These are phyloP conservation scores for Fusarium oxysporum DNA, from an alignment of 2,329 filamentous ascomycete genomes.

Conservation along the genomic window DNA sequence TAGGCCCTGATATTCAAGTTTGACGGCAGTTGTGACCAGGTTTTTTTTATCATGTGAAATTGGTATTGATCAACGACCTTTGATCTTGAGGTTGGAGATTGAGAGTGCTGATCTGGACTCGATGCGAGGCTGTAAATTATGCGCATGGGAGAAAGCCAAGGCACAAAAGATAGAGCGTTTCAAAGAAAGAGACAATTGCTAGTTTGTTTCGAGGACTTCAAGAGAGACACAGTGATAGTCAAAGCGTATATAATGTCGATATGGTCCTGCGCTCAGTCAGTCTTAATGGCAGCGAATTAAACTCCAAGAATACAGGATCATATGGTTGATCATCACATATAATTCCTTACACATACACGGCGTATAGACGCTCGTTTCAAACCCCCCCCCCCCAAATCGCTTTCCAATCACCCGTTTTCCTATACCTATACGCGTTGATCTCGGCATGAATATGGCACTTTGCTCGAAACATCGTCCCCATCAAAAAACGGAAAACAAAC, in stretches of 20 bases:
- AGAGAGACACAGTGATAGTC: neutral
- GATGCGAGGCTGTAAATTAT: constrained; percentile 8
- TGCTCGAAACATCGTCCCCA: constrained; percentile 19
- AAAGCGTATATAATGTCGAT: neutral
- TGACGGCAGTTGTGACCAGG: neutral
- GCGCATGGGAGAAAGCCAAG: neutral
- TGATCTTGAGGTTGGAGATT: neutral
- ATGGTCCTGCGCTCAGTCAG: neutral
- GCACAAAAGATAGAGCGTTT: constrained; percentile 11
- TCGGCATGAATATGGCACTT: constrained; percentile 25
- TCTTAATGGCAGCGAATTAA: neutral
- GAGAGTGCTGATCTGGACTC: constrained; percentile 11
- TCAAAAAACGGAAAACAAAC: constrained; percentile 23
- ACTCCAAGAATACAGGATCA: neutral
- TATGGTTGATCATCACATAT: neutral
- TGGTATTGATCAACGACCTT: neutral
- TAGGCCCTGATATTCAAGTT: neutral
- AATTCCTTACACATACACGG: neutral
- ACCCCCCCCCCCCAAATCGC: neutral
- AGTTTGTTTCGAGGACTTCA: constrained; percentile 12
- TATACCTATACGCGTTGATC: neutral
- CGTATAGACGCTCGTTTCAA: neutral
- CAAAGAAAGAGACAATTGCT: neutral
- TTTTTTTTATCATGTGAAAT: neutral
- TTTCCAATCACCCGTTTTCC: neutral